These are phyloP conservation scores for Ophiorrhiza pumila DNA, from an alignment of 257 asterid genomes.

Conservation along the genomic window DNA sequence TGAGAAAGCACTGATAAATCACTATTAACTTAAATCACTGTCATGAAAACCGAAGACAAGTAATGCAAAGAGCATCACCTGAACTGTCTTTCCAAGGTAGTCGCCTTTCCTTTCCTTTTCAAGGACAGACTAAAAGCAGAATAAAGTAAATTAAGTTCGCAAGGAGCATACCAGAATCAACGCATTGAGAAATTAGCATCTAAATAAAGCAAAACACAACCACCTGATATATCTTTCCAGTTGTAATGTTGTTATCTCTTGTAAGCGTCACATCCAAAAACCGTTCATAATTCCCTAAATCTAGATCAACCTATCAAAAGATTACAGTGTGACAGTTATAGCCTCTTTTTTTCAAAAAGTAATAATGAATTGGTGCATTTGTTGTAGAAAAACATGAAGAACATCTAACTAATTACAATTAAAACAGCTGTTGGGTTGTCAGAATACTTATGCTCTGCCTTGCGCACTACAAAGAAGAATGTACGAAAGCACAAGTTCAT, in stretches of 20 bases:
- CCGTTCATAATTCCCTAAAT: conserved; percentile 93
- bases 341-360: background rate
- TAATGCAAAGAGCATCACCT: conserved; percentile 44
- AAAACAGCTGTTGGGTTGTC: no score
- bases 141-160: conserved; percentile 21
- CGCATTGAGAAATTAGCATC: conserved; percentile 6
- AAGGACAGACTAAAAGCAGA: conserved; percentile 72
- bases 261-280: conserved; percentile 91
- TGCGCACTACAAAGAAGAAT: background rate
- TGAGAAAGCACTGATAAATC: background rate
- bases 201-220: conserved; percentile 7
- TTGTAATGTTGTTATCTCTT: conserved; percentile 91
- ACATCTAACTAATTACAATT: background rate
- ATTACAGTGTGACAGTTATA: background rate
- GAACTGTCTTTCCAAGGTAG: conserved; percentile 98
- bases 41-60: background rate
- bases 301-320: conserved; percentile 82
- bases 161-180: conserved; percentile 18
- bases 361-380: background rate
- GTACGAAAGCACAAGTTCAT: background rate
- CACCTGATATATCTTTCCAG: conserved; percentile 99
- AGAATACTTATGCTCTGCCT: no score
- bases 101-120: conserved; percentile 92
- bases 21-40: background rate
- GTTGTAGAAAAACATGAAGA: background rate